These are phyloP conservation scores for Grifola frondosa DNA, from an alignment of 1,284 basidiomycete species.

Conservation along the genomic window DNA sequence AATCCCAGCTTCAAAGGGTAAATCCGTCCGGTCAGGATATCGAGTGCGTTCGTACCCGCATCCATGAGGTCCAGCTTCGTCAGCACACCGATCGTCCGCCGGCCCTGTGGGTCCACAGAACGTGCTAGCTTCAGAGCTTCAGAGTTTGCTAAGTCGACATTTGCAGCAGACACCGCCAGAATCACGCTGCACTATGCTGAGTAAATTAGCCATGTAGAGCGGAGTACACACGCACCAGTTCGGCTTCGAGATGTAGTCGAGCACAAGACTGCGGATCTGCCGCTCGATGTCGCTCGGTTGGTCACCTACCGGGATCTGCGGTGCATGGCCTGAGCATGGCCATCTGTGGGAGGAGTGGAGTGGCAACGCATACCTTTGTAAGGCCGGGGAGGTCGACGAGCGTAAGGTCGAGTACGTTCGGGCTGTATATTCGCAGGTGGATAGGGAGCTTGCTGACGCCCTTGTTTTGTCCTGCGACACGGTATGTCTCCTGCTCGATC, in stretches of 20 bases:
- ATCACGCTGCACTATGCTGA: slow-evolving; percentile 69
- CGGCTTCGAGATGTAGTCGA: slow-evolving; percentile 95
- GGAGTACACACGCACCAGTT: slow-evolving; percentile 68
- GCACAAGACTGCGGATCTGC: slow-evolving; percentile 91
- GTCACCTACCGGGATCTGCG: slow-evolving; percentile 86
- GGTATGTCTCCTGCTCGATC: slow-evolving; percentile 97
- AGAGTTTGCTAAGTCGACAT: slow-evolving; percentile 98
- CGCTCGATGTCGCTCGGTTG: slow-evolving; percentile 94
- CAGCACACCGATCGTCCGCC: slow-evolving; percentile 93
- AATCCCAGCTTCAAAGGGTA: slow-evolving; percentile 98
- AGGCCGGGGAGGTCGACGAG: slow-evolving; percentile 95
- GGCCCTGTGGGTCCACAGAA: slow-evolving; percentile 91
- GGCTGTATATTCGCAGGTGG: slow-evolving; percentile 92
- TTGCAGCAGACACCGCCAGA: slow-evolving; percentile 93
- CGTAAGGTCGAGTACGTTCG: slow-evolving; percentile 93
- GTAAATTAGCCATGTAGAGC: neutral
- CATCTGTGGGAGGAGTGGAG: neutral
- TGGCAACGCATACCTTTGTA: slow-evolving; percentile 71
- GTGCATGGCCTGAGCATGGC: slow-evolving; percentile 3
- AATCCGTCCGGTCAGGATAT: slow-evolving; percentile 93
- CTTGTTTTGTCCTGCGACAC: slow-evolving; percentile 99
- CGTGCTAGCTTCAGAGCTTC: slow-evolving; percentile 97
- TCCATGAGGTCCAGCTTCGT: slow-evolving; percentile 99
- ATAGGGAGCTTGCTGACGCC: slow-evolving; percentile 96
- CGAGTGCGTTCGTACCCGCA: slow-evolving; percentile 95